These are phyloP conservation scores for Alloteropsis angusta DNA, from an alignment of 202 grass and related monocot species.

Conservation along the genomic window DNA sequence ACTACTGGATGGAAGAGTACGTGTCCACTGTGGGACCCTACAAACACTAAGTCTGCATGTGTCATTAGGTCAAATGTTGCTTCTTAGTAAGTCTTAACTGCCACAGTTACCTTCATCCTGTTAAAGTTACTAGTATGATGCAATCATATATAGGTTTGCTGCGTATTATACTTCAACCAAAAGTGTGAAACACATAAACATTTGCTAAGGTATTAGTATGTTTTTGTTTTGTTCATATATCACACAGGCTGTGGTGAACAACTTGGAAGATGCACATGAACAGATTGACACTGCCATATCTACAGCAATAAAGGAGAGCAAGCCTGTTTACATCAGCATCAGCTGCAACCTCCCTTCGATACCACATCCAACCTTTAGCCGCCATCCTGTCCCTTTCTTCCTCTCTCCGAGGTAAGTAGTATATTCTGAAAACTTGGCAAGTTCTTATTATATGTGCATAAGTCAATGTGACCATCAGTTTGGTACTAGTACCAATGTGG, in stretches of 20 bases:
- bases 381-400: slow-evolving; percentile 74
- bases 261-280: slow-evolving; percentile 88
- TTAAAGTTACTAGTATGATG: neutral
- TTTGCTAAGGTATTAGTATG: neutral
- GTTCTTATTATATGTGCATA: neutral
- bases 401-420: slow-evolving; percentile 77
- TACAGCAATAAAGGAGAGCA: slow-evolving; percentile 78
- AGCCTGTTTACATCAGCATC: slow-evolving; percentile 89
- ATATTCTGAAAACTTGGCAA: neutral
- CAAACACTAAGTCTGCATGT: neutral
- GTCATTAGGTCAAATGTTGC: too few relatives aligned
- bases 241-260: slow-evolving; percentile 64
- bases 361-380: slow-evolving; percentile 63
- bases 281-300: slow-evolving; percentile 80
- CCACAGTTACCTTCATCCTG: neutral
- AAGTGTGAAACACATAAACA: too few relatives aligned
- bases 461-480: neutral
- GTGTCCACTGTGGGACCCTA: neutral
- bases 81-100: too few relatives aligned
- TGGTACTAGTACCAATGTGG: neutral
- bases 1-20: neutral
- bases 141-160: neutral
- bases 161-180: too few relatives aligned
- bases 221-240: neutral
- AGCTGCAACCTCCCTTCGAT: slow-evolving; percentile 74